A percentile compares a stretch with the other conserved stretches of the same genome.
Conservation (phyloP, 345 rosid species). For the Moringa oleifera region DNA sequence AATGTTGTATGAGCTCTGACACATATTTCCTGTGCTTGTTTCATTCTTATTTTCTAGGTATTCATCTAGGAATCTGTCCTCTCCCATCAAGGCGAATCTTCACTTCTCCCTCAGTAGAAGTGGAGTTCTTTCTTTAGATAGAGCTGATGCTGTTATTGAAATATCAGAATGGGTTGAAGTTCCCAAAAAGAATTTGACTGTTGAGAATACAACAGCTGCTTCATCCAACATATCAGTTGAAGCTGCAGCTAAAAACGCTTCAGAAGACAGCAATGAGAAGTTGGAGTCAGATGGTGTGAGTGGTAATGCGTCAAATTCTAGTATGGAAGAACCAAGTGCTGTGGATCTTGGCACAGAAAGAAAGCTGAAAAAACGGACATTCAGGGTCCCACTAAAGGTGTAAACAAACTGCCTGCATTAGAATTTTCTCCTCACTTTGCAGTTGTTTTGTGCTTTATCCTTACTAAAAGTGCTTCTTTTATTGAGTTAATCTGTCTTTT, state of each 20-base stretch:
- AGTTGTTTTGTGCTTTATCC: no score
- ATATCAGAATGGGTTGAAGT: slow-evolving; percentile 98
- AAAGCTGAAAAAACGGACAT: slow-evolving; percentile 76
- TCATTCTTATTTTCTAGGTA: slow-evolving; percentile 50
- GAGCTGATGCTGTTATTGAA: slow-evolving; percentile 92
- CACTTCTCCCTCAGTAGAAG: slow-evolving; percentile 95
- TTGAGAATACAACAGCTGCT: slow-evolving; percentile 58
- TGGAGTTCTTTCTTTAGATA: slow-evolving; percentile 81
- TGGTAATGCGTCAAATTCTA: slow-evolving; percentile 30
- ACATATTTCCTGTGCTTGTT: neutral
- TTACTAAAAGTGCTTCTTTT: no score
- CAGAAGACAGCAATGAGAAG: slow-evolving; percentile 48
- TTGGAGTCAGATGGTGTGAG: slow-evolving; percentile 41
- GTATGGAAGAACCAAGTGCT: slow-evolving; percentile 41
- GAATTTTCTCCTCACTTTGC: neutral
- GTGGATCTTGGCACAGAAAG: slow-evolving; percentile 56
- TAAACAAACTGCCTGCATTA: no score
- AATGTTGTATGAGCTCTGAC: neutral
- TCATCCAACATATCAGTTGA: slow-evolving; percentile 49
- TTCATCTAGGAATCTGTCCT: slow-evolving; percentile 81
- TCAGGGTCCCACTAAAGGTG: slow-evolving; percentile 87
- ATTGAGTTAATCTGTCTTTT: no score
- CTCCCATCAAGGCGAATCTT: slow-evolving; percentile 87
- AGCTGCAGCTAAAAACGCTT: slow-evolving; percentile 34
- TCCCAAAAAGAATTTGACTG: slow-evolving; percentile 64